A percentile compares a stretch with the other conserved stretches of the same genome.
Conservation (phyloP, 202 grass and related monocot species). For the Hordeum pubiflorum region DNA sequence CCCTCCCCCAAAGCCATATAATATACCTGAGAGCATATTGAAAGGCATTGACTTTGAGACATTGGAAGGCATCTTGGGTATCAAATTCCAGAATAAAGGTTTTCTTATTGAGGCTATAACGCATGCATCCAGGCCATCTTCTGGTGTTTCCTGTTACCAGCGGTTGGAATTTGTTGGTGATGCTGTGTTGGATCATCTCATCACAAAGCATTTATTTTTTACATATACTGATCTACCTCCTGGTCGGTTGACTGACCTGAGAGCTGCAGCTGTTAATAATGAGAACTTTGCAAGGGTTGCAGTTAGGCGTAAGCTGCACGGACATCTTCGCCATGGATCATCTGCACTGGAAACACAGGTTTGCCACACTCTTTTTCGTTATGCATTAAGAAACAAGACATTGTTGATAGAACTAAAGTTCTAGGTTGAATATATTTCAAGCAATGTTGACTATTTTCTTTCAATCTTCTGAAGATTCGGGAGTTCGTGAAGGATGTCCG, state of each 20-base stretch:
- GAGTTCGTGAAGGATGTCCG: constrained; percentile 95
- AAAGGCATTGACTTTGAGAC: constrained; percentile 81
- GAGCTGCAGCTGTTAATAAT: constrained; percentile 96
- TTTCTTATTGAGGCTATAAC: constrained; percentile 89
- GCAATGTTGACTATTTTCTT: constrained; percentile 20
- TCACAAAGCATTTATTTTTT: constrained; percentile 86
- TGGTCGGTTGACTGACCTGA: constrained; percentile 84
- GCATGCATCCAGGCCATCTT: constrained; percentile 89
- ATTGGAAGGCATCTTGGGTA: constrained; percentile 60
- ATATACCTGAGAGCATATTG: constrained; percentile 77
- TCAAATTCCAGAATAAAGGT: constrained; percentile 69
- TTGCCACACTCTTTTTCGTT: constrained; percentile 2
- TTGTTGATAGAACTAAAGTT: constrained; percentile 20
- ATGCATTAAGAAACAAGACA: background rate
- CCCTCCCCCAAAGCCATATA: constrained; percentile 62
- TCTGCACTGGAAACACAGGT: constrained; percentile 94
- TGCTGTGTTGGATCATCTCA: constrained; percentile 97
- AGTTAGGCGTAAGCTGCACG: constrained; percentile 80
- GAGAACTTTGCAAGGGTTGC: constrained; percentile 96
- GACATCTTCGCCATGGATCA: constrained; percentile 92
- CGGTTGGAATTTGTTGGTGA: constrained; percentile 96
- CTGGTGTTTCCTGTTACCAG: constrained; percentile 97
- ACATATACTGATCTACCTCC: constrained; percentile 93
- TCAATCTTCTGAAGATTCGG: constrained; percentile 58
- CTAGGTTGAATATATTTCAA: constrained; percentile 15